phyloP scores from a whole-genome alignment of 2,329 filamentous ascomycete genomes.

The Sclerotinia borealis region DNA sequence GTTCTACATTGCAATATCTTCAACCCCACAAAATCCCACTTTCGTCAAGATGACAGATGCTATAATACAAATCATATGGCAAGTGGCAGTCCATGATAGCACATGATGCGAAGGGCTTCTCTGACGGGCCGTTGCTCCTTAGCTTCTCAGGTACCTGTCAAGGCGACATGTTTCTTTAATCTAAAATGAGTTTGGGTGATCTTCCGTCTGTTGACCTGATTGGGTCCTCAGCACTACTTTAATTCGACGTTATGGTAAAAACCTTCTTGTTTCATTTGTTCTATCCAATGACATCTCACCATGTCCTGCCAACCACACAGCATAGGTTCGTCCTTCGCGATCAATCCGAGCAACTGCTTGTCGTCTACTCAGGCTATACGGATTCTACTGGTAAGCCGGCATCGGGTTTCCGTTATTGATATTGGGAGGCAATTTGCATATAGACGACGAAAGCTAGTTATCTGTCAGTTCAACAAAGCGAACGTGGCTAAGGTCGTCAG shows the following conservation, averaged over 20 bases:
- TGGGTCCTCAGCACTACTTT: background rate
- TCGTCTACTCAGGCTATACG: slow-evolving; percentile 22
- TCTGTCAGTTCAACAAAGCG: background rate
- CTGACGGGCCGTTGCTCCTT: slow-evolving; percentile 10
- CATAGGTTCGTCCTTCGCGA: background rate
- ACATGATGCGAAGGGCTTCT: slow-evolving; percentile 7
- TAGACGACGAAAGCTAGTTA: background rate
- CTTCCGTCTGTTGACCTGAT: background rate
- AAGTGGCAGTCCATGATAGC: slow-evolving; percentile 7
- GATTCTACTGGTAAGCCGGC: slow-evolving; percentile 22
- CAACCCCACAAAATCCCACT: background rate
- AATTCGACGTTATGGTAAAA: background rate
- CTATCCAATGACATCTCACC: background rate
- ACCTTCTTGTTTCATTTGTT: background rate
- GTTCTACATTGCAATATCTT: background rate
- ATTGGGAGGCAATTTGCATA: background rate
- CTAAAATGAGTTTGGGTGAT: background rate
- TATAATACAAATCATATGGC: background rate
- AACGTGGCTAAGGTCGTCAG: background rate
- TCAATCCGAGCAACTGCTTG: background rate
- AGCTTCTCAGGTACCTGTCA: background rate
- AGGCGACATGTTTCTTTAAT: background rate
- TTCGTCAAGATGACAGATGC: background rate
- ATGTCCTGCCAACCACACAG: background rate
- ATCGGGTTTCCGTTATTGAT: slow-evolving; percentile 19